A percentile compares a stretch with the other conserved stretches of the same genome.
Conservation (phyloP, 345 rosid genomes). For the Ceriops decandra region DNA sequence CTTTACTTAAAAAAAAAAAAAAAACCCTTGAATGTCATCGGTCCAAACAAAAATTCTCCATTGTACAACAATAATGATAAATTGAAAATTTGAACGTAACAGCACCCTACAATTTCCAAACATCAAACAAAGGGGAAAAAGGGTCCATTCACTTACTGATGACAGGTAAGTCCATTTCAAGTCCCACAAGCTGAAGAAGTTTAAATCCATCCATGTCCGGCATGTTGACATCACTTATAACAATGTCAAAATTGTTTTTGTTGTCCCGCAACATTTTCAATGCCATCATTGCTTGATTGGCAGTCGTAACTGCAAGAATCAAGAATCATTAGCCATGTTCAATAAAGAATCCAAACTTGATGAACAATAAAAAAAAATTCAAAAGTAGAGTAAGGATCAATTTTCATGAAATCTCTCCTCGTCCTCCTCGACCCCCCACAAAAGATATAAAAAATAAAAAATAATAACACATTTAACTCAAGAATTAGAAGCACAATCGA, state of each 20-base stretch:
- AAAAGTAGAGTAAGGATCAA: not conserved
- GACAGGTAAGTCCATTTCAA: constrained; percentile 84
- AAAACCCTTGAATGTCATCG: no score
- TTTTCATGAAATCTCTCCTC: not conserved
- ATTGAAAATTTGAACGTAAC: not conserved
- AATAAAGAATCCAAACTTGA: constrained; percentile 8
- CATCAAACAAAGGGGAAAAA: constrained; percentile 2
- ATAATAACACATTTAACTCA: no score
- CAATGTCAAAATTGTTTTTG: constrained; percentile 50
- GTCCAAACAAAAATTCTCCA: no score
- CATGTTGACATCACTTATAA: constrained; percentile 78
- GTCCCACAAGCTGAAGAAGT: constrained; percentile 78
- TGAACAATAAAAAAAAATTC: not conserved
- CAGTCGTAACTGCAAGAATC: constrained; percentile 48
- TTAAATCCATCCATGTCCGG: constrained; percentile 80
- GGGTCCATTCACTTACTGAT: constrained; percentile 45
- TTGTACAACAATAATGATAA: no score
- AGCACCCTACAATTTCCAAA: not conserved
- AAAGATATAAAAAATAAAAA: not conserved
- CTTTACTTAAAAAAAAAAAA: no score
- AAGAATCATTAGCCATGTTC: constrained; percentile 12
- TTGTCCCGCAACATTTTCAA: constrained; percentile 57
- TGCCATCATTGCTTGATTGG: constrained; percentile 53
- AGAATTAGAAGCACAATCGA: no score
- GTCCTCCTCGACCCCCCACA: not conserved